Evolutionary conservation across 441 rosid species (phyloP), one percentile per base, ranked within the genome.

Genomic region (Jatropha multifida): DNA sequence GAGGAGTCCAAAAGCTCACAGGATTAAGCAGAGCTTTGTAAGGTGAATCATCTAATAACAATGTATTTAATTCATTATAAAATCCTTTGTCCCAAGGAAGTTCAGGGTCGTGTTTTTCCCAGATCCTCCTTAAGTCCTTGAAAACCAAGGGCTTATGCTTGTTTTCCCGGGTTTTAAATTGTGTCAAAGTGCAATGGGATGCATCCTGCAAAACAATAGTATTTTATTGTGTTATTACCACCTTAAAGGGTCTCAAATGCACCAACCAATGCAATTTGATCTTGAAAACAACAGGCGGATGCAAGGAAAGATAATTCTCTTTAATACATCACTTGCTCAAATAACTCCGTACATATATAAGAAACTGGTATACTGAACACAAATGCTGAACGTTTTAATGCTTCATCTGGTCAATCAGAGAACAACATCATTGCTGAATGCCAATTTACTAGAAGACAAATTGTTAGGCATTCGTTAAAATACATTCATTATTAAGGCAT

Each of bases 21-120:
- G 98, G 98, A 80, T 95, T 95, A 78, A 92, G 95, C 89, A 95
- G 86, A 12, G 97, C 92, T 76, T 95, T 95, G 80, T 92, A 88
- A 51, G 98, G 99, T 81, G 97, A 92, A 83, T 95, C 99, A 68
- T 93, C 97, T 68, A 92, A 56, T 80, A 92, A 75, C 79, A 96
- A 76, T 0, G 99, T 96, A 79, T 96, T 93, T 23, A 94, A 85
- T 81, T 90, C 90, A 66, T 89, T 81, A 73, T 84, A 93, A 74
- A 80, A 72, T 77, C 91, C 92, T 75, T 55, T 85, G 75, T 86
- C 83, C 96, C 96, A 92, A 12, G 92, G 92, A 79, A 92, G 88
- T 55, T 77, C 78, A 61, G 89, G 84, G 65, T 88, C 95, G 26
- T 74, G 78, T 56, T 88, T 90, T 71, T 86, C 88, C 98, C 98